Evolutionary conservation across 768 basidiomycete species (phyloP).

Genomic region (Polyporus arcularius): DNA sequence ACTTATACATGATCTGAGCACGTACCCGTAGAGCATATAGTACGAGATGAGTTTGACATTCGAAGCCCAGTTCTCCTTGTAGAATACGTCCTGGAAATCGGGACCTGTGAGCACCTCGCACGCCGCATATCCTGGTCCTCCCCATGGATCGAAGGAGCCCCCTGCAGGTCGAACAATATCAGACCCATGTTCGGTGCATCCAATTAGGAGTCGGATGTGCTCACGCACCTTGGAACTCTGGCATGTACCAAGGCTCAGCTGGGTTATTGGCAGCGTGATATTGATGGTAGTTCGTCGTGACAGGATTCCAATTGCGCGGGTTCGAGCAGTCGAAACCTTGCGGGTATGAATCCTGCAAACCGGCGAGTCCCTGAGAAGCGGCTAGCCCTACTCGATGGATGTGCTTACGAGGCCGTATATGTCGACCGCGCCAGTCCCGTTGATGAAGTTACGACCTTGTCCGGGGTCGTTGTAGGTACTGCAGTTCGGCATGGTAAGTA

Average conservation of each 20-base stretch:
- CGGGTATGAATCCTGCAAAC: constrained; percentile 68
- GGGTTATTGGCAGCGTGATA: constrained; percentile 57
- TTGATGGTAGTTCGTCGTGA: constrained; percentile 60
- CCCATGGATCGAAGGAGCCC: constrained; percentile 83
- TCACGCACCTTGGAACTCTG: constrained; percentile 40
- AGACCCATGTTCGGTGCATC: background rate
- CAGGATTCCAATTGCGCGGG: constrained; percentile 62
- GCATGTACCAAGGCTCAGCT: constrained; percentile 67
- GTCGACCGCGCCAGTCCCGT: constrained; percentile 32
- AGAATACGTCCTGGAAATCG: constrained; percentile 78
- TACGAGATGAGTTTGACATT: constrained; percentile 83
- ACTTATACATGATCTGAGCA: background rate
- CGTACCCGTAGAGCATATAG: constrained; percentile 82
- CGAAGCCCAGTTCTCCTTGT: constrained; percentile 74
- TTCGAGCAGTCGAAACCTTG: constrained; percentile 82
- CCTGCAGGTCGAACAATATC: constrained; percentile 33
- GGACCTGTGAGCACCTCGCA: constrained; percentile 70
- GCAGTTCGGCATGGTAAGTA: background rate
- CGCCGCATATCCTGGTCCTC: constrained; percentile 68
- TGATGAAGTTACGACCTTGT: constrained; percentile 27
- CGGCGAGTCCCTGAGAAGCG: background rate
- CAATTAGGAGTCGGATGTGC: constrained; percentile 47
- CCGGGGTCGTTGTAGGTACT: constrained; percentile 29
- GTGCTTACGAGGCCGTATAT: constrained; percentile 29
- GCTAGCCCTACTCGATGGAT: background rate